Percentiles rank a stretch among this genome's conserved stretches.
Evolutionary conservation across 1,284 basidiomycete species (phyloP).

Genomic region (Irpex sp.): DNA sequence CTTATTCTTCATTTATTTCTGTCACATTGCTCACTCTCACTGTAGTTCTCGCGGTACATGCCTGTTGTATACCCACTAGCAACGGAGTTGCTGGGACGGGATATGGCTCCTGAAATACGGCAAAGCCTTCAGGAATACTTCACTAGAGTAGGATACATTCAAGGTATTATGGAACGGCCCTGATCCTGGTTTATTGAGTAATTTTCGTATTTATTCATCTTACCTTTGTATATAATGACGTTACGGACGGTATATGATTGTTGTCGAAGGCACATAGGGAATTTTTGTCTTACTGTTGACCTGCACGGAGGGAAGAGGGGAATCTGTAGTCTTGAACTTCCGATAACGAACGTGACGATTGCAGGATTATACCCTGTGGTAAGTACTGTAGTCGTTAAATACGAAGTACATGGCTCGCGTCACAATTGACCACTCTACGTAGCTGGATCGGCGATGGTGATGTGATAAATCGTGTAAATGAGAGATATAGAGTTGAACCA

Average conservation of each 20-base stretch:
- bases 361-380: too few relatives aligned
- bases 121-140: slow-evolving; percentile 76
- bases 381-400: slow-evolving; percentile 1
- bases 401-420: slow-evolving; percentile 4
- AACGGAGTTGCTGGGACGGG: slow-evolving; percentile 77
- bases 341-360: too few relatives aligned
- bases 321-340: too few relatives aligned
- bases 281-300: too few relatives aligned
- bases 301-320: too few relatives aligned
- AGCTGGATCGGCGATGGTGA: background rate
- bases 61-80: slow-evolving; percentile 85
- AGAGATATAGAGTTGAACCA: slow-evolving; percentile 5
- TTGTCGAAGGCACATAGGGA: background rate
- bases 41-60: slow-evolving; percentile 79
- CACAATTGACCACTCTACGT: too few relatives aligned
- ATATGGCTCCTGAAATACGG: slow-evolving; percentile 79
- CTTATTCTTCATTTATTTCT: slow-evolving; percentile 4
- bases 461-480: slow-evolving; percentile 9
- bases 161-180: slow-evolving; percentile 65
- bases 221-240: slow-evolving; percentile 24
- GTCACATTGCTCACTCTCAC: slow-evolving; percentile 9
- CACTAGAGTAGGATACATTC: slow-evolving; percentile 68
- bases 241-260: slow-evolving; percentile 7
- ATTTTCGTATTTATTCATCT: slow-evolving; percentile 23
- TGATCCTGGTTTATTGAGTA: slow-evolving; percentile 18